Conservation (phyloP, 2,329 filamentous ascomycete genomes). For the Neofusicoccum umdonicola region DNA sequence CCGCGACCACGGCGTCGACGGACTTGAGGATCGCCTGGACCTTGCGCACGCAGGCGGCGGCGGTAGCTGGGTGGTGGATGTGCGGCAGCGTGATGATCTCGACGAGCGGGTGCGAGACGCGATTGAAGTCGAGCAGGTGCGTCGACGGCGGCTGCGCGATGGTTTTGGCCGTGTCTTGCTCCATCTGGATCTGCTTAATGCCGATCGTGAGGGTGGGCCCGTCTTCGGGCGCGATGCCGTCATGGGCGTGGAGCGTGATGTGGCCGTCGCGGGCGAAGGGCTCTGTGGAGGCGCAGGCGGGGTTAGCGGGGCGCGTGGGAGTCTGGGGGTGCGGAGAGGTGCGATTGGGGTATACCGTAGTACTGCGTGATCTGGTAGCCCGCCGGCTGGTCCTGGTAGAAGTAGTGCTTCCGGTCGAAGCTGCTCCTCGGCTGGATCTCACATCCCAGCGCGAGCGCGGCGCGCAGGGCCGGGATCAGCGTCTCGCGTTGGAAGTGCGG, state of each 20-base stretch:
- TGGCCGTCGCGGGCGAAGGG: conserved; percentile 67
- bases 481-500: conserved; percentile 80
- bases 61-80: conserved; percentile 82
- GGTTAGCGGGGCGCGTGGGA: background rate
- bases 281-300: conserved; percentile 33
- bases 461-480: conserved; percentile 83
- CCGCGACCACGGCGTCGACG: conserved; percentile 81
- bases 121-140: conserved; percentile 88
- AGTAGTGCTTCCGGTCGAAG: conserved; percentile 98
- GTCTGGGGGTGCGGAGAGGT: no score
- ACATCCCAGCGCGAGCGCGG: conserved; percentile 81
- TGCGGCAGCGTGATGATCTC: conserved; percentile 93
- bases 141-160: conserved; percentile 70
- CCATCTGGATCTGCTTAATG: conserved; percentile 93
- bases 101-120: conserved; percentile 84
- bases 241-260: conserved; percentile 68
- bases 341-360: conserved; percentile 54
- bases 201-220: conserved; percentile 69
- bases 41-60: conserved; percentile 84
- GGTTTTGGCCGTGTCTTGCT: conserved; percentile 97
- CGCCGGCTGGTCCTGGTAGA: conserved; percentile 95
- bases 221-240: conserved; percentile 75
- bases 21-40: conserved; percentile 76
- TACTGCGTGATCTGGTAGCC: conserved; percentile 99
- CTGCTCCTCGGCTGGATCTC: conserved; percentile 71